Percentiles rank a stretch among this genome's conserved stretches.
phyloP scores from a whole-genome alignment of 768 basidiomycete species.

The Neoboletus magnificus region DNA sequence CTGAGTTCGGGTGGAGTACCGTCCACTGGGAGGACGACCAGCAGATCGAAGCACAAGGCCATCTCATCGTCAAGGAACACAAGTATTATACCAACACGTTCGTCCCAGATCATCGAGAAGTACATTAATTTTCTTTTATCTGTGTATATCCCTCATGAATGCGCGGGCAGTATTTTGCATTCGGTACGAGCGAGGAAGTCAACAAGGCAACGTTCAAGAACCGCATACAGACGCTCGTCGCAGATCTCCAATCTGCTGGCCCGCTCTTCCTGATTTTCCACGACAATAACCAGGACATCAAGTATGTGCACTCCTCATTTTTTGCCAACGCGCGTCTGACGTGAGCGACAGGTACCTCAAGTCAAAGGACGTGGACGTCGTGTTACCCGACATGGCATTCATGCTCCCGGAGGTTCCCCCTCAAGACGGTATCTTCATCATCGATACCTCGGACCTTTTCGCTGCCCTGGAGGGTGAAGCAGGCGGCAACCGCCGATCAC shows the following conservation, averaged over 20 bases:
- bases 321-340: neutral
- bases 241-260: constrained; percentile 39
- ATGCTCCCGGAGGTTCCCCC: constrained; percentile 56
- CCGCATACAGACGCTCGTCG: constrained; percentile 48
- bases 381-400: constrained; percentile 49
- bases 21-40: constrained; percentile 53
- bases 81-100: constrained; percentile 57
- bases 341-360: constrained; percentile 48
- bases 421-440: constrained; percentile 52
- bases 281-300: constrained; percentile 73
- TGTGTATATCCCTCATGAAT: neutral
- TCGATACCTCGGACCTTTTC: constrained; percentile 77
- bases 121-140: constrained; percentile 21
- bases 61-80: constrained; percentile 65
- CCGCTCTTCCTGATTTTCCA: constrained; percentile 82
- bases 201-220: constrained; percentile 49
- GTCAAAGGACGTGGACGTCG: constrained; percentile 47
- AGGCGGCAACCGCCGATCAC: constrained; percentile 46
- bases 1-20: constrained; percentile 79
- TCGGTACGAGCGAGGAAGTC: constrained; percentile 59
- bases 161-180: constrained; percentile 54
- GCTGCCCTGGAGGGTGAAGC: constrained; percentile 66
- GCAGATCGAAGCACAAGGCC: constrained; percentile 48
- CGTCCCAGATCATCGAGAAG: constrained; percentile 61
- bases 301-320: constrained; percentile 37